These are phyloP conservation scores for Aschersonia sp. DNA, from an alignment of 2,329 filamentous ascomycete species.

Conservation along the genomic window DNA sequence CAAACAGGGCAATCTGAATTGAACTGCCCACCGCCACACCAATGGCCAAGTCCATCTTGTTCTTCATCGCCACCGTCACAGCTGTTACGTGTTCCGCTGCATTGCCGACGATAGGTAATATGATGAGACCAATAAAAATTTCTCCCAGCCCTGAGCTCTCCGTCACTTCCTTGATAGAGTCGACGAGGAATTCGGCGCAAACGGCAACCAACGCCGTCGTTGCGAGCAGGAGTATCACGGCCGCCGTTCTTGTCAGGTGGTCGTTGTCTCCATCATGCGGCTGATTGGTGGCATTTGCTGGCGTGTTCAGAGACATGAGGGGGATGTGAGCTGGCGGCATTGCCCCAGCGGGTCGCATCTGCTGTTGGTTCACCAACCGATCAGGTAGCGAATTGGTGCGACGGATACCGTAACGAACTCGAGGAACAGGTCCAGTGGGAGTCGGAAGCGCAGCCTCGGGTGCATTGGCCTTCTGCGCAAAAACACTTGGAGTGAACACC, in stretches of 20 bases:
- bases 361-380: constrained; percentile 35
- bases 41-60: constrained; percentile 65
- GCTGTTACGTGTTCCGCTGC: constrained; percentile 62
- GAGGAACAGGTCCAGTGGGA: constrained; percentile 33
- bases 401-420: constrained; percentile 50
- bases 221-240: constrained; percentile 46
- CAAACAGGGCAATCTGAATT: constrained; percentile 59
- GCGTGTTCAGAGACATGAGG: constrained; percentile 17
- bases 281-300: constrained; percentile 12
- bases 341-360: constrained; percentile 31
- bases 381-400: constrained; percentile 64
- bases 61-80: constrained; percentile 56
- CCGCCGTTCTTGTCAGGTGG: constrained; percentile 38
- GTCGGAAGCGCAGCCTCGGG: constrained; percentile 9
- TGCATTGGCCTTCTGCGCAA: constrained; percentile 31
- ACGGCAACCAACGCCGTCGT: constrained; percentile 52
- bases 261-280: constrained; percentile 21
- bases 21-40: constrained; percentile 57
- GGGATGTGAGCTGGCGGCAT: constrained; percentile 34
- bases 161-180: constrained; percentile 51
- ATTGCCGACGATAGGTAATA: constrained; percentile 60
- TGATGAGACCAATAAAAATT: constrained; percentile 57
- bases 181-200: constrained; percentile 58
- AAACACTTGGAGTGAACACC: constrained; percentile 58
- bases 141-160: constrained; percentile 41